A percentile compares a stretch with the other conserved stretches of the same genome.
Conservation (phyloP, 2,329 filamentous ascomycete species). For the Amauroascus verrucosus region DNA sequence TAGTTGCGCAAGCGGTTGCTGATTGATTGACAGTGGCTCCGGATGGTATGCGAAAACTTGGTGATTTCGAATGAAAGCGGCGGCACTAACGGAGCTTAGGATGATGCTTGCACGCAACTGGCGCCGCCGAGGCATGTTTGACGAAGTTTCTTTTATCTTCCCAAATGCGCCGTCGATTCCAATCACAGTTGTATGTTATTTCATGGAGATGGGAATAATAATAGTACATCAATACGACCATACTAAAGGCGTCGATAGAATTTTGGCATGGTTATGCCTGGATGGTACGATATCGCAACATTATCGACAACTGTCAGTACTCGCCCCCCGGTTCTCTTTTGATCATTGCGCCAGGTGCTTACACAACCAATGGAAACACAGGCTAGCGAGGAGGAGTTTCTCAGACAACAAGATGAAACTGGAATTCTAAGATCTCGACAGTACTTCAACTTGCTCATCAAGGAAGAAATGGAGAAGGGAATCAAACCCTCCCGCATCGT, state of each 20-base stretch:
- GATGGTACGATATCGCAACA: constrained; percentile 44
- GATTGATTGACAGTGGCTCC: constrained; percentile 32
- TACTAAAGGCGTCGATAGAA: constrained; percentile 43
- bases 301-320: constrained; percentile 34
- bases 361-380: constrained; percentile 15
- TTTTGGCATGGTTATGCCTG: constrained; percentile 68
- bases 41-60: constrained; percentile 33
- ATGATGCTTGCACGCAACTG: constrained; percentile 76
- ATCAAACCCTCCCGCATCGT: constrained; percentile 77
- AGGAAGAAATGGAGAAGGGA: constrained; percentile 66
- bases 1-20: background rate
- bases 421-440: constrained; percentile 64
- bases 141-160: constrained; percentile 88
- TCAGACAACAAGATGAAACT: constrained; percentile 43
- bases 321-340: background rate
- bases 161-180: constrained; percentile 81
- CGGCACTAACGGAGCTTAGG: constrained; percentile 33
- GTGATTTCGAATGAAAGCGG: background rate
- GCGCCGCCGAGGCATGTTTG: constrained; percentile 66
- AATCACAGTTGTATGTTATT: constrained; percentile 61
- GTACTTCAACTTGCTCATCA: constrained; percentile 70
- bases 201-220: background rate
- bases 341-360: background rate
- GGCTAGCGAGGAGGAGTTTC: constrained; percentile 35
- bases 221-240: background rate